Evolutionary conservation across 23 red algal genomes (phyloP), one percentile per base, ranked within the genome.

Genomic region (Chondrus crispus): DNA sequence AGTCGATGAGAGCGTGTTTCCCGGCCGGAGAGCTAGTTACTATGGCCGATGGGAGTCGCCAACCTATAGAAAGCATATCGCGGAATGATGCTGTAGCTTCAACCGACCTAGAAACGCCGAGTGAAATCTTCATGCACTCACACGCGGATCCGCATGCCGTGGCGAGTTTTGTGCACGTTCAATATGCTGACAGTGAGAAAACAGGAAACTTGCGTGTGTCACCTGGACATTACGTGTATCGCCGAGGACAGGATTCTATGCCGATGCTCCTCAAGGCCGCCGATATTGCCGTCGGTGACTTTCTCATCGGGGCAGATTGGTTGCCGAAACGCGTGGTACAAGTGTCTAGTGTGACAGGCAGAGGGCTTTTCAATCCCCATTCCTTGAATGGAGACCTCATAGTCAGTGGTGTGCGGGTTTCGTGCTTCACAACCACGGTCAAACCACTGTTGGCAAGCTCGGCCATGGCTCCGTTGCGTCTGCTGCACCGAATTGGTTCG

Each of bases 291-390:
- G 39, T 35, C 1, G 80, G 68, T 62, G 90, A 93, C 49, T 22
- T 49, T 41, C 54, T 94, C 35, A 49, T 54, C 39, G 35, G 54
- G 41, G 74, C 50, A 4, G 70, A 80, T 22, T 20, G 46, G 19
- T 62, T 69, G 2, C 44, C 62, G 1, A 24, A 46, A 2, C 20
- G 16, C 33, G 82, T 94, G 22, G 47, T 51, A 35, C 22, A 43
- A 9, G 85, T 95, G 20, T 33, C 12, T 39, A 38, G 45, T 49
- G 93, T 95, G 43, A 32, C 41, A 30, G 64, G 26, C 16, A 76
- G 51, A 55, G 94, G 94, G 9, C 49, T 96, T 33, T 92, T 88
- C 80, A 91, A 96, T 47, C 94, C 94, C 36, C 94, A 96, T 42
- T 92, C 94, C 30, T n/a, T 92, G 41, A 36, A 52, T 1, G 87